Base-by-base conservation (phyloP, 2,329 filamentous ascomycete species). In the Diplocarpon mali region DNA sequence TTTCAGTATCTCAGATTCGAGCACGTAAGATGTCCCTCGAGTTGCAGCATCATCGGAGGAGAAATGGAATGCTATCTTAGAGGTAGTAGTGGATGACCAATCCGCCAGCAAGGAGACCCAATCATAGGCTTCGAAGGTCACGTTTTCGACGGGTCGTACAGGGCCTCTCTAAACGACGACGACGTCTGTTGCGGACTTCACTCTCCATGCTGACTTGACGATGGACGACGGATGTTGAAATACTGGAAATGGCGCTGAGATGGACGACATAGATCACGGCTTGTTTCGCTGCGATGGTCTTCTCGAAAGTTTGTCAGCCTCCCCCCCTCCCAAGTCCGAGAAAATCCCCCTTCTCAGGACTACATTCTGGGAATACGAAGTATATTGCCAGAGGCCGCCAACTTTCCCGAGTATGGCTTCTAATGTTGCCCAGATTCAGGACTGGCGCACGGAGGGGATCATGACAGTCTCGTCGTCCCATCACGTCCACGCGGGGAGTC, bases 11-110 rank as follows among this genome's bases (percentile, higher is more conserved):
- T 5, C 30, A 12, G 11, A 9, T n/a, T 32, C 30, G 42, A 45
- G 42, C 45, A 47, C 45, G 45, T 40, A 43, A 47, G 40, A 43
- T 24, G 31, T 43, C 20, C 24, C 24, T 24, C 29, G 37, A 39
- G 43, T 47, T 29, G 27, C 35, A 38, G 41, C 27, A 43, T 30
- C 16, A 32, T 20, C 2, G 15, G 2, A 13, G 17, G 14, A 20
- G n/a, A 15, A 30, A 15, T 40, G 27, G 39, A 29, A 17, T 10
- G 20, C 20, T 24, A 24, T 7, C 20, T n/a, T n/a, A 24, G 20
- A 24, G 20, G 20, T n/a, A n/a, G 20, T 24, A 3, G 20, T 3
- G 20, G 20, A 24, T 24, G 20, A 24, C n/a, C n/a, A n/a, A 24
- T 24, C 7, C 20, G 20, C 20, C 20, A 24, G 20, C 20, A 24